These are phyloP conservation scores for Taxillus chinensis DNA, from an alignment of 164 flowering plant genomes.

Conservation along the genomic window DNA sequence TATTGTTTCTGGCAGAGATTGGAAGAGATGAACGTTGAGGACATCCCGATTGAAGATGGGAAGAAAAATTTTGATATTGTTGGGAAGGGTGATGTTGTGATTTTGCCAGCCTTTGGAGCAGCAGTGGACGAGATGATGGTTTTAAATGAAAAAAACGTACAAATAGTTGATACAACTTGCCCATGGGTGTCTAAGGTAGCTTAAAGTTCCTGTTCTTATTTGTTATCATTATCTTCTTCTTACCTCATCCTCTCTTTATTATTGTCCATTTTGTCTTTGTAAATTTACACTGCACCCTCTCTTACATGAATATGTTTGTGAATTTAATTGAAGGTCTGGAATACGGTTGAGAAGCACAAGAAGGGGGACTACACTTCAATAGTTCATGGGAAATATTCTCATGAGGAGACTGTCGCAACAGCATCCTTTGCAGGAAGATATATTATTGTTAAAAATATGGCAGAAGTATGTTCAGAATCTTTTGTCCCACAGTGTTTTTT, in stretches of 20 bases:
- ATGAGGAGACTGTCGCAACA: constrained; percentile 93
- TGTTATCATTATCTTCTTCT: background rate
- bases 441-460: constrained; percentile 80
- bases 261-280: too few relatives aligned
- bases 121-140: constrained; percentile 84
- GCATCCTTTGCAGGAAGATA: constrained; percentile 94
- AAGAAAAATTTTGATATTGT: constrained; percentile 79
- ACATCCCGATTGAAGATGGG: constrained; percentile 65
- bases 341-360: constrained; percentile 89
- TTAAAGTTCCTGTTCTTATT: background rate
- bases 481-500: background rate
- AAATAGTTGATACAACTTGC: constrained; percentile 97
- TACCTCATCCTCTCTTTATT: background rate
- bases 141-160: constrained; percentile 69
- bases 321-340: constrained; percentile 66
- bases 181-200: constrained; percentile 97
- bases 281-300: background rate
- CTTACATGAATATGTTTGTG: background rate
- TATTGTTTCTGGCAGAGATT: constrained; percentile 40
- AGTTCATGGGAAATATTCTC: constrained; percentile 90
- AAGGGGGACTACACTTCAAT: constrained; percentile 89
- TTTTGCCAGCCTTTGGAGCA: constrained; percentile 98
- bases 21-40: constrained; percentile 79
- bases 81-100: constrained; percentile 79
- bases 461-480: constrained; percentile 43